phyloP scores from a whole-genome alignment of 345 rosid genomes.

The Conringia planisiliqua region DNA sequence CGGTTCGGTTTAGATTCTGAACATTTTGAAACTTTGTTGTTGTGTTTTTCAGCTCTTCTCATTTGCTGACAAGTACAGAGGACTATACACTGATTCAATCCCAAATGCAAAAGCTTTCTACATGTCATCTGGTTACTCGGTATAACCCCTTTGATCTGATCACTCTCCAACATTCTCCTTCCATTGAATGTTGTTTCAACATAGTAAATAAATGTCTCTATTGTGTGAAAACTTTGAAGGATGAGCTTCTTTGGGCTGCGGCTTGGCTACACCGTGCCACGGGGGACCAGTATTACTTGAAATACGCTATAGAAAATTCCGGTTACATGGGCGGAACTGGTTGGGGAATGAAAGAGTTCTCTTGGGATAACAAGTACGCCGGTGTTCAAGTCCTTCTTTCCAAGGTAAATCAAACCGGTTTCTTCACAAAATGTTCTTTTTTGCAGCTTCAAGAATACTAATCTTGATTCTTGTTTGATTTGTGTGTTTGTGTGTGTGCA shows the following conservation, averaged over 20 bases:
- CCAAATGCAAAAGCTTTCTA: constrained; percentile 49
- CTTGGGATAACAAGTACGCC: constrained; percentile 93
- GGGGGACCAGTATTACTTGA: constrained; percentile 58
- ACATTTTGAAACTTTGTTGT: constrained; percentile 1
- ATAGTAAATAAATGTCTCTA: neutral
- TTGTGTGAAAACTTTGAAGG: constrained; percentile 37
- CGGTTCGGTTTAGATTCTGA: constrained; percentile 2
- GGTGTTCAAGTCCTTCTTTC: constrained; percentile 80
- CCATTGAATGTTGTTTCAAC: neutral
- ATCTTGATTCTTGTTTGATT: constrained; percentile 2
- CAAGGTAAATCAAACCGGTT: constrained; percentile 41
- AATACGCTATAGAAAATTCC: constrained; percentile 62
- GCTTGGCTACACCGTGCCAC: constrained; percentile 75
- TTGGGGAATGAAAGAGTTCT: constrained; percentile 86
- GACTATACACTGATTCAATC: constrained; percentile 59
- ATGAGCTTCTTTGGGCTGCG: constrained; percentile 85
- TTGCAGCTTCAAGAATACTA: neutral
- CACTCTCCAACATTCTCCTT: neutral
- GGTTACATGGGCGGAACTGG: constrained; percentile 85
- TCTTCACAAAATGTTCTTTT: neutral
- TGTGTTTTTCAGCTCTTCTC: constrained; percentile 50
- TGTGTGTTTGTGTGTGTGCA: neutral
- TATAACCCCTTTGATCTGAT: constrained; percentile 11
- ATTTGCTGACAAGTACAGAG: constrained; percentile 60
- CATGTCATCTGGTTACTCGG: constrained; percentile 54